These are phyloP conservation scores for carrot (Daucus carota) DNA, from an alignment of 129 eudicot species.

Conservation along the genomic window DNA sequence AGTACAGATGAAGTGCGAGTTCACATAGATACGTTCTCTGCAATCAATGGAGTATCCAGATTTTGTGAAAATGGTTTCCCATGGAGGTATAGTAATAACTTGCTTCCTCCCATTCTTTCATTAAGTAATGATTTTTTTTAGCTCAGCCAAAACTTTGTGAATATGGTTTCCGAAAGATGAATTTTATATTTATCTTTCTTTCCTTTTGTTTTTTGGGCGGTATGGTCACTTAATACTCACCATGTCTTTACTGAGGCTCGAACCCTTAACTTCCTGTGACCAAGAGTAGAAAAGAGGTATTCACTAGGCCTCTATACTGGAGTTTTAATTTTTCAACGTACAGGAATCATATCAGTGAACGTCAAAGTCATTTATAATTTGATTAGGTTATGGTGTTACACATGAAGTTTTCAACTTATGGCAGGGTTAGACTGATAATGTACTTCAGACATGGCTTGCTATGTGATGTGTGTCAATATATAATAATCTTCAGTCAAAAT, in stretches of 20 bases:
- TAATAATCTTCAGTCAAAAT: background rate
- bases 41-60: constrained; percentile 94
- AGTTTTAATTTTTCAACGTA: background rate
- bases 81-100: constrained; percentile 58
- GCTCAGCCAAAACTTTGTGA: background rate
- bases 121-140: background rate
- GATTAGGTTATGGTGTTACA: background rate
- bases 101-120: background rate
- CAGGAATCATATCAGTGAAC: background rate
- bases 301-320: background rate
- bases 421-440: background rate
- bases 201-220: background rate
- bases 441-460: background rate
- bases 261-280: background rate
- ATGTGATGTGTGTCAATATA: background rate
- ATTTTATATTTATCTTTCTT: too few species aligned
- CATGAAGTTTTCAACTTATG: background rate
- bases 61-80: constrained; percentile 68
- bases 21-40: constrained; percentile 84
- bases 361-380: background rate
- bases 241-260: background rate
- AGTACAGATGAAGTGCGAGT: constrained; percentile 48
- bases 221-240: background rate
- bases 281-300: background rate
- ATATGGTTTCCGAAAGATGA: too few species aligned